A percentile compares a stretch with the other conserved stretches of the same genome.
phyloP scores from a whole-genome alignment of 2,329 filamentous ascomycete genomes.

The Dactylellina parvicollis region DNA sequence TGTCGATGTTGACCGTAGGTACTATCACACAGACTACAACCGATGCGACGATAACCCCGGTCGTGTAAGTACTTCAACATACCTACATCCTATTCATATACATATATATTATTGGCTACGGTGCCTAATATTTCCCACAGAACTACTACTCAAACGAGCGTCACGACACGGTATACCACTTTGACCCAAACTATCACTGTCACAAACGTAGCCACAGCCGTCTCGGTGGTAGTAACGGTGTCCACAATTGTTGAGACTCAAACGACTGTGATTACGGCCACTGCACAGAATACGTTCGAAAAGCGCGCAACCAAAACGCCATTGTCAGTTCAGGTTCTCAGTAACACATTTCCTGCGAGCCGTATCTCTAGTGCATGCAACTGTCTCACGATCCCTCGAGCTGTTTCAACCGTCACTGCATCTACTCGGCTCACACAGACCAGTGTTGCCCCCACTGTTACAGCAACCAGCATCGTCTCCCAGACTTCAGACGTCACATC shows the following conservation, averaged over 20 bases:
- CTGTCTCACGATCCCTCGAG: slow-evolving; percentile 8
- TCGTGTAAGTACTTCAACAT: neutral
- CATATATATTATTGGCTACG: neutral
- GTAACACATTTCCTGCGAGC: slow-evolving; percentile 1
- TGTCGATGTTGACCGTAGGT: neutral
- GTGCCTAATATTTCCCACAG: neutral
- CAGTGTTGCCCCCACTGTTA: no score
- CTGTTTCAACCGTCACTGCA: no score
- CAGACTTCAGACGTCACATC: no score
- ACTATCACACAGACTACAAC: neutral
- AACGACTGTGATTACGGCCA: neutral
- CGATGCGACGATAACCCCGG: neutral
- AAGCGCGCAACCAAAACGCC: neutral
- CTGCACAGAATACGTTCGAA: neutral
- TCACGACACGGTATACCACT: no score
- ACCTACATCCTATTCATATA: neutral
- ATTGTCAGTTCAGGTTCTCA: slow-evolving; percentile 19
- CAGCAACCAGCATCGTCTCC: no score
- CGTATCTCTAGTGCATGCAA: slow-evolving; percentile 30
- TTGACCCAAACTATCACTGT: no score
- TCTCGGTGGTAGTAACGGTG: neutral
- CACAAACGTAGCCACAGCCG: neutral
- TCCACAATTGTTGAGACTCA: neutral
- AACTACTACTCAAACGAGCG: no score
- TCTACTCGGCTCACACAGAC: no score